Base-by-base conservation (phyloP, 352 stramenopile species). In the Globisporangium iwayamae region DNA sequence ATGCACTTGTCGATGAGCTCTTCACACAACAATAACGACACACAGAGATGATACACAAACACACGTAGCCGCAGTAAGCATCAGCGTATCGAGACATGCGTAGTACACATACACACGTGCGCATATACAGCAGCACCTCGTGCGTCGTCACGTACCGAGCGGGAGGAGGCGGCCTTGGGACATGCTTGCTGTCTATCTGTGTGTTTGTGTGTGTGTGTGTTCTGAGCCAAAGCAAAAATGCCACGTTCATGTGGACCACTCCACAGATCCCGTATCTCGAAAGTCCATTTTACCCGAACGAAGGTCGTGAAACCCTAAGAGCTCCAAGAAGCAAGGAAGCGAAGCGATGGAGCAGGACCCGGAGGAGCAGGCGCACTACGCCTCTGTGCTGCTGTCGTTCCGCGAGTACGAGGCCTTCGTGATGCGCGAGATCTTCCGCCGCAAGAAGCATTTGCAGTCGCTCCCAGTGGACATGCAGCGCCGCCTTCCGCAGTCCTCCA, bases 1-100 rank as follows among this genome's bases (percentile, higher is more conserved):
- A 99, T 99, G 75, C 97, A 99, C 74, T 99, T 99, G 83, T 99
- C 98, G 65, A 99, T 99, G 34, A 99, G 80, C 83, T 99, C 98
- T 96, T 60, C 7, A 41, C 7, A 54, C 30, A 46, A 46, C 5
- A 51, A n/a, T 46, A 3, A 53, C 25, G 25, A 28, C 25, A 28
- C 25, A 28, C 4, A 55, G 2, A 18, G 39, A 60, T 14, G 48
- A 8, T n/a, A 14, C 10, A 30, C 36, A n/a, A 38, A 32, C 4
- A n/a, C 38, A 28, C 25, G 25, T 28, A 52, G 11, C 25, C 13
- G 11, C 9, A 11, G 14, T 25, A 5, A 60, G n/a, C 36, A 32
- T 20, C 22, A 34, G n/a, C 54, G 22, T 25, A 22, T 52, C 11
- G 1, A 39, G 47, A 51, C 43, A 48, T 5, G 43, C 55, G 18